Conservation (phyloP, 1,139 yeast species). For the Blastobotrys aristatus region DNA sequence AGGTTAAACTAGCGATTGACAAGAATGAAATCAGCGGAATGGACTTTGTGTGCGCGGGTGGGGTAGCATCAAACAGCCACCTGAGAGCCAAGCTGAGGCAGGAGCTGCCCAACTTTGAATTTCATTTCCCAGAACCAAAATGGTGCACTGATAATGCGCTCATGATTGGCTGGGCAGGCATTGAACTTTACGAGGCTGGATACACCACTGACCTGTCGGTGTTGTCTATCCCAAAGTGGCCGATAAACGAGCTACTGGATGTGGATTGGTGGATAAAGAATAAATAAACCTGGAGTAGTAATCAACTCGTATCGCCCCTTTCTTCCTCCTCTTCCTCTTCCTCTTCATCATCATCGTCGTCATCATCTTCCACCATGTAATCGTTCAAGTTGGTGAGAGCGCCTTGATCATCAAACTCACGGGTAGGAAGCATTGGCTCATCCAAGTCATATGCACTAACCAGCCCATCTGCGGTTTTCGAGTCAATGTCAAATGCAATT, state of each 20-base stretch:
- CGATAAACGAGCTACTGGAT: constrained; percentile 34
- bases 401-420: constrained; percentile 10
- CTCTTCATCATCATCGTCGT: background rate
- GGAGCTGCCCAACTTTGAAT: constrained; percentile 34
- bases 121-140: constrained; percentile 63
- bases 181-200: constrained; percentile 62
- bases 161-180: constrained; percentile 98
- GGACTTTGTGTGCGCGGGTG: constrained; percentile 83
- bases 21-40: constrained; percentile 33
- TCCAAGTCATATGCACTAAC: constrained; percentile 3
- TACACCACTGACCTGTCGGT: constrained; percentile 48
- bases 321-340: background rate
- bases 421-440: constrained; percentile 12
- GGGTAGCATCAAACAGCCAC: constrained; percentile 74
- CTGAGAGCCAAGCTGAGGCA: constrained; percentile 49
- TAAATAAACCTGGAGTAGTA: no score
- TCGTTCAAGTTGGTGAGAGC: constrained; percentile 5
- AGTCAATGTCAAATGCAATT: constrained; percentile 8
- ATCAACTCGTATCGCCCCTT: background rate
- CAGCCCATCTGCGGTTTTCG: constrained; percentile 5
- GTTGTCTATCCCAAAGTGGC: constrained; percentile 71
- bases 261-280: constrained; percentile 13
- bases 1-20: constrained; percentile 50
- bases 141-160: constrained; percentile 93
- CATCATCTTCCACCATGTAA: background rate